Base-by-base conservation (phyloP, 2,329 filamentous ascomycete genomes). In the Kalmusia sp. region DNA sequence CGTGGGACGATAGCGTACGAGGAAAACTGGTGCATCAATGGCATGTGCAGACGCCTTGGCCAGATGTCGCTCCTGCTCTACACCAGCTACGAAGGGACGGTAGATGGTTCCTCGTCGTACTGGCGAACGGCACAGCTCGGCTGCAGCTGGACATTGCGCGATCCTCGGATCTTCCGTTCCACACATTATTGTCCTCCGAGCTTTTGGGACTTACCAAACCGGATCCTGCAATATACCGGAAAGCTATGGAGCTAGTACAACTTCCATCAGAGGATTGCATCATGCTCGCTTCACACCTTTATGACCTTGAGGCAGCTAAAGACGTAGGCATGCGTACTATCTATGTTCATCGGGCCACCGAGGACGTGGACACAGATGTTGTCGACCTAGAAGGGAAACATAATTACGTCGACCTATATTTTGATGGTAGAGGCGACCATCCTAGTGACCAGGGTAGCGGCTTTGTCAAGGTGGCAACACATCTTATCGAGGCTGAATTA, bases 261-360 rank as follows among this genome's bases (percentile, higher is more conserved):
- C 59, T 78, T 3, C 63, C 63, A 19, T 73, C 82, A 0, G 76
- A 81, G n/a, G 77, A 84, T 48, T 77, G 76, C 15, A 75, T 81
- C 8, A 73, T 82, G 77, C 80, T 84, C 2, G 82, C 82, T 3
- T 81, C 81, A 1, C 82, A 85, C 71, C 79, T 80, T 2, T 84
- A 82, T 61, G 83, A 85, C 63, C 48, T 81, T 19, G 69, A 79
- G 14, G 82, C 76, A 1, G 83, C 80, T 12, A 77, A 77, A 59
- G 60, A 61, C 1, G 69, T 76, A 4, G 82, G 83, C 0, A 77
- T 85, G 70, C 77, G 70, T 55, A 84, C 81, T 0, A 68, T 83
- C 0, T 85, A 84, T 62, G 69, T 86, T 3, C 71, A 78, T 57
- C 69, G 82, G 17, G 80, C 77, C 77, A 84, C 82, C 0, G 82